Conservation (phyloP, 495 filamentous ascomycete genomes). For the Chaetomium cochliodes region DNA sequence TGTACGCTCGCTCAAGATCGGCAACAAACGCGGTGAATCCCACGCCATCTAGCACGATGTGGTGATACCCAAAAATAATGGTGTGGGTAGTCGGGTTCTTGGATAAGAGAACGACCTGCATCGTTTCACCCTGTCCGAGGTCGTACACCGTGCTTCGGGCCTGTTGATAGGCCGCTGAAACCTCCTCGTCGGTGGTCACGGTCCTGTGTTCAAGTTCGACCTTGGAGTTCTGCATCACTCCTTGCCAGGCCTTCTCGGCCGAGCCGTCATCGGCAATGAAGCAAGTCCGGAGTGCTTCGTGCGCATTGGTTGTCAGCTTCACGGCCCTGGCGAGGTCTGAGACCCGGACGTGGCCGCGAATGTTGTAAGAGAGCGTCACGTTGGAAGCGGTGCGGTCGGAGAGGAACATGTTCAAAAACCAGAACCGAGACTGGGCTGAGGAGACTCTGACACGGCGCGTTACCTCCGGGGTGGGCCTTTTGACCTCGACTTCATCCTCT, state of each 20-base stretch:
- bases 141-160: slow-evolving; percentile 26
- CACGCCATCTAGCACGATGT: slow-evolving; percentile 36
- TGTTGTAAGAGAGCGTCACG: slow-evolving; percentile 27
- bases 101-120: slow-evolving; percentile 26
- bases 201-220: slow-evolving; percentile 19
- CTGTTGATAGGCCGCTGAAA: slow-evolving; percentile 2
- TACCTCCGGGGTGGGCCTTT: neutral
- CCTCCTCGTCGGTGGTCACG: neutral
- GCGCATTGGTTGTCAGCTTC: neutral
- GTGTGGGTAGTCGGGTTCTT: slow-evolving; percentile 12
- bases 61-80: slow-evolving; percentile 34
- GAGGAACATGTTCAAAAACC: slow-evolving; percentile 43
- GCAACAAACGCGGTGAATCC: slow-evolving; percentile 13
- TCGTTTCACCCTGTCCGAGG: slow-evolving; percentile 21
- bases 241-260: neutral
- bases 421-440: slow-evolving; percentile 47
- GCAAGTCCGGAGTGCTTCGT: neutral
- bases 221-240: neutral
- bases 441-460: slow-evolving; percentile 3
- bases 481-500: neutral
- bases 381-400: slow-evolving; percentile 42
- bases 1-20: slow-evolving; percentile 1
- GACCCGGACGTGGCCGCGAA: slow-evolving; percentile 32
- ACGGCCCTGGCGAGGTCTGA: slow-evolving; percentile 15
- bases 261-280: neutral